These are phyloP conservation scores for Apiospora sp. DNA, from an alignment of 2,329 filamentous ascomycete species.

Conservation along the genomic window DNA sequence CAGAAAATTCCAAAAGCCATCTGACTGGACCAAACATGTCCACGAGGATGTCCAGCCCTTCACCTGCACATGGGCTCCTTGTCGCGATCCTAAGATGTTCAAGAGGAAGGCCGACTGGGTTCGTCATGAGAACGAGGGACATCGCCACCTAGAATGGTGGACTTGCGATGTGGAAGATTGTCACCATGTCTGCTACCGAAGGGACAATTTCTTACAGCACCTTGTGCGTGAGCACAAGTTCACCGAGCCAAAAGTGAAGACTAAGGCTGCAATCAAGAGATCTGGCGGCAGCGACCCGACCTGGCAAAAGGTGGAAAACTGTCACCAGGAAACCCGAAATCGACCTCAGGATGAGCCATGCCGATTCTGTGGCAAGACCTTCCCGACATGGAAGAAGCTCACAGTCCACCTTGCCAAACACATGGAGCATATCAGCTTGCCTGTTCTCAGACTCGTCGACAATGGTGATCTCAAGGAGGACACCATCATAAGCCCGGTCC, in stretches of 20 bases:
- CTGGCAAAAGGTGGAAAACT: constrained; percentile 80
- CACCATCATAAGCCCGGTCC: constrained; percentile 73
- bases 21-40: constrained; percentile 96
- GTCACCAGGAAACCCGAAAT: constrained; percentile 72
- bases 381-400: constrained; percentile 89
- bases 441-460: constrained; percentile 71
- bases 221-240: constrained; percentile 91
- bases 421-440: constrained; percentile 91
- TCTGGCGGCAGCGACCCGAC: constrained; percentile 67
- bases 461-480: constrained; percentile 62
- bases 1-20: constrained; percentile 89
- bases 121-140: constrained; percentile 89
- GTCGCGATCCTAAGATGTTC: constrained; percentile 87
- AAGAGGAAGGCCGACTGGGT: constrained; percentile 98
- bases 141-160: constrained; percentile 92
- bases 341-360: constrained; percentile 80
- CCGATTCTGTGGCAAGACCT: constrained; percentile 83
- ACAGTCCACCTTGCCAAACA: constrained; percentile 94
- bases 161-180: constrained; percentile 84
- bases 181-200: constrained; percentile 81
- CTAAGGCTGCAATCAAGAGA: constrained; percentile 71
- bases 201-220: constrained; percentile 93
- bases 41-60: constrained; percentile 94
- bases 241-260: constrained; percentile 80
- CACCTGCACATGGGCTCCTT: constrained; percentile 87